Evolutionary conservation across 1,284 basidiomycete species (phyloP), one percentile per base, ranked within the genome.

Genomic region (Marasmius oreades): DNA sequence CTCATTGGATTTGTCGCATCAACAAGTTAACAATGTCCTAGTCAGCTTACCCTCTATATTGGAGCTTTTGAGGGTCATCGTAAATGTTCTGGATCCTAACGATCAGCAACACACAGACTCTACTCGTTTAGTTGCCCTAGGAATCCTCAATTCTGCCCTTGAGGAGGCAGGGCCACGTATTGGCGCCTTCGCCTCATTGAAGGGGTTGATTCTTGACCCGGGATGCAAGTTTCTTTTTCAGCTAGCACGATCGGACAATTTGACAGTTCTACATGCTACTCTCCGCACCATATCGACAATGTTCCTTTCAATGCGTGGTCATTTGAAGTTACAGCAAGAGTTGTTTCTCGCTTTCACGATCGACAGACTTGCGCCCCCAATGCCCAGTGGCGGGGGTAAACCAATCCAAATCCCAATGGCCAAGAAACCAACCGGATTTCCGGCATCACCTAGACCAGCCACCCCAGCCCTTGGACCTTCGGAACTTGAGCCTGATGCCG

Each of bases 161-260:
- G 95, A 98, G 71, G 85, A 89, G 31, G 84, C 92, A 7, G 95
- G 95, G 3, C 71, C 79, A 18, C 81, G 81, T 44, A 84, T 99
- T 55, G 82, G 85, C 46, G 76, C 80, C 28, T 95, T 88, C 66
- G 85, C 90, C 3, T 90, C 90, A 2, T 74, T 96, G 39, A 77
- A 85, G 53, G 74, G 77, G 3, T 79, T 95, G 58, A 76, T 95
- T 47, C 75, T 92, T 26, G 97, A 99, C 68, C 83, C 91, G 57
- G 94, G 93, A 0, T 98, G 96, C 80, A 95, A 97, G 71, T 94
- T 92, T 67, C 84, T 99, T 36, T 98, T 99, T 78, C 89, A 94
- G 73, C 83, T 98, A 16, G 94, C 93, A 8, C 84, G 94, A 39
- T 93, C 93, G 5, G 95, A 98, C 63, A 92, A 93, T 58, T 80